Evolutionary conservation across 2,329 filamentous ascomycete species (phyloP), one percentile per base, ranked within the genome.

Genomic region (Aspergillus eucalypticola): DNA sequence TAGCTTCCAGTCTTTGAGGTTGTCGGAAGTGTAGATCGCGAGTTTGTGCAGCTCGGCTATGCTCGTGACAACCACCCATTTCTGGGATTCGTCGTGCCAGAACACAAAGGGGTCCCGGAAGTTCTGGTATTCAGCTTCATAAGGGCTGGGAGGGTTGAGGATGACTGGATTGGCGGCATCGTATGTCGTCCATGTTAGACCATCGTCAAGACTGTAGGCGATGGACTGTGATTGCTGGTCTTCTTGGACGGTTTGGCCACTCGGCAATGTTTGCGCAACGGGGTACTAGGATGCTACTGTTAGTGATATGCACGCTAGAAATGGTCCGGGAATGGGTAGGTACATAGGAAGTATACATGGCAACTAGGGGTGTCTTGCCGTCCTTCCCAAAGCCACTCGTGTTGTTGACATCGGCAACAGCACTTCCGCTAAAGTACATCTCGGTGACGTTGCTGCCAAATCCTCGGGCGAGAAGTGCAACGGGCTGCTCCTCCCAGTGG

Each of bases 301-400:
- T 25, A 41, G 7, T 2, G 21, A 25, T 38, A 6, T 8, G 19
- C 29, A 32, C 10, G 5, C 38, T n/a, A 27, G 15, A 11, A 6
- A 29, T n/a, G 13, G 6, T 13, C 8, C n/a, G 23, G 27, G 3
- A 2, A 11, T 35, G 32, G 46, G 15, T n/a, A 29, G 21, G 13
- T 54, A 71, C 68, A 25, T 71, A 76, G 44, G 82, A 73, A 0
- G 82, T 84, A 71, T 86, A 85, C 66, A 87, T 81, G 19, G 87
- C 87, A 2, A 90, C 83, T 5, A 89, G 84, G 3, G 86, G 85
- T 59, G 86, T 83, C n/a, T 86, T 84, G 51, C 82, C 77, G 0
- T 82, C 46, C 23, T n/a, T 83, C 64, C 89, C 89, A 76, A 89
- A 87, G 1, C 86, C 86, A 13, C 85, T 88, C 0, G 86, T 88